phyloP scores from a whole-genome alignment of 805 yeast genomes.

The Barnettozyma salicaria region DNA sequence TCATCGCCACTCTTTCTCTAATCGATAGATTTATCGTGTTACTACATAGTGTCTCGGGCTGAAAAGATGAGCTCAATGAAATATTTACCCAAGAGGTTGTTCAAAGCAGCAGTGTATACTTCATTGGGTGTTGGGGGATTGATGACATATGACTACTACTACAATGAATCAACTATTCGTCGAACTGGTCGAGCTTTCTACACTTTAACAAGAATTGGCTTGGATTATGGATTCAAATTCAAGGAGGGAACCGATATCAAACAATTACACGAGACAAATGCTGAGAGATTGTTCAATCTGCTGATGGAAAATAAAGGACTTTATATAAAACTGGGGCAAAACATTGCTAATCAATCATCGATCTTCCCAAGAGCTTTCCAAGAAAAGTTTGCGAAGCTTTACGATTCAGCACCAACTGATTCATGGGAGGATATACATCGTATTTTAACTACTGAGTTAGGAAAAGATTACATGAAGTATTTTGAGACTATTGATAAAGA shows the following conservation, averaged over 20 bases:
- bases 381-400: constrained; percentile 47
- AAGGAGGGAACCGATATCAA: constrained; percentile 40
- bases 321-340: constrained; percentile 74
- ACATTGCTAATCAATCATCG: constrained; percentile 68
- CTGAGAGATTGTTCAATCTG: constrained; percentile 43
- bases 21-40: background rate
- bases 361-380: constrained; percentile 63
- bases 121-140: constrained; percentile 12
- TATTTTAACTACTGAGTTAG: constrained; percentile 36
- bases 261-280: constrained; percentile 52
- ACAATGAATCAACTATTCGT: constrained; percentile 43
- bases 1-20: background rate
- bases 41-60: no score
- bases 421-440: constrained; percentile 41
- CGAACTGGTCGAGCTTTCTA: constrained; percentile 49
- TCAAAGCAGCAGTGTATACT: constrained; percentile 3
- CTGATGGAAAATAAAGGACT: constrained; percentile 48
- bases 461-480: constrained; percentile 34
- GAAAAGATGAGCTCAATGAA: constrained; percentile 2
- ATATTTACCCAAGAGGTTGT: background rate
- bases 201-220: constrained; percentile 44
- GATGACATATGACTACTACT: constrained; percentile 32
- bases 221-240: constrained; percentile 54
- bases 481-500: constrained; percentile 43
- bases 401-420: constrained; percentile 65